A percentile compares a stretch with the other conserved stretches of the same genome.
Conservation (phyloP, 768 basidiomycete species). For the Russula dissimulans region DNA sequence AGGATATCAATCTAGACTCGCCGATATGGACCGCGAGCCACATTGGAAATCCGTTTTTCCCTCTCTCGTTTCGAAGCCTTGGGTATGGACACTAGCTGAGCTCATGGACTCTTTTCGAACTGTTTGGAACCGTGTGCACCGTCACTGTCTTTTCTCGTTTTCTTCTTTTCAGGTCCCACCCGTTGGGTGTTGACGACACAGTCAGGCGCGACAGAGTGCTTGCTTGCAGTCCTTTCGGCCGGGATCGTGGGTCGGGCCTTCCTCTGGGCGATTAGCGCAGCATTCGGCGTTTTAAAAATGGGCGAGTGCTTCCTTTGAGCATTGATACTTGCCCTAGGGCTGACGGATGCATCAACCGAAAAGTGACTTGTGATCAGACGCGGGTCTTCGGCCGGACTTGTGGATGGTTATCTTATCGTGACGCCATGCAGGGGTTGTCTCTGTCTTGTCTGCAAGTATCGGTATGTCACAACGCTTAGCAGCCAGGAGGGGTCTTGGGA, state of each 20-base stretch:
- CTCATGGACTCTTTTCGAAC: constrained; percentile 8
- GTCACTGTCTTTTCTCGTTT: constrained; percentile 5
- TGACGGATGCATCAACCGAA: background rate
- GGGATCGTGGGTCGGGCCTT: constrained; percentile 3
- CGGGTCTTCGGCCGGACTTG: constrained; percentile 1
- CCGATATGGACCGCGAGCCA: background rate
- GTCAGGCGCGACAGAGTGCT: background rate
- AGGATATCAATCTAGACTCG: background rate
- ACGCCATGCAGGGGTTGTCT: background rate
- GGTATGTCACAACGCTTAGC: background rate
- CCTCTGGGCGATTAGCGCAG: background rate
- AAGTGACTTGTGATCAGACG: background rate
- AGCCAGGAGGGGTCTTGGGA: too few relatives aligned
- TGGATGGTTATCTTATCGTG: background rate
- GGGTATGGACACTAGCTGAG: constrained; percentile 1
- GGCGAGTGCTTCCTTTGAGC: background rate
- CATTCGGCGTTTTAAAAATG: background rate
- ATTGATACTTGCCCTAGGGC: background rate
- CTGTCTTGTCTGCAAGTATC: constrained; percentile 3
- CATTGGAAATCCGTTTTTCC: background rate
- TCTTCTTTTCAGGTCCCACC: background rate
- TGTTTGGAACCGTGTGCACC: background rate
- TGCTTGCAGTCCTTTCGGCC: constrained; percentile 9
- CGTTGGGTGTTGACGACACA: background rate
- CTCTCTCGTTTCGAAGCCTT: background rate